Conservation (phyloP, 805 yeast species). For the Pichia nakasei region DNA sequence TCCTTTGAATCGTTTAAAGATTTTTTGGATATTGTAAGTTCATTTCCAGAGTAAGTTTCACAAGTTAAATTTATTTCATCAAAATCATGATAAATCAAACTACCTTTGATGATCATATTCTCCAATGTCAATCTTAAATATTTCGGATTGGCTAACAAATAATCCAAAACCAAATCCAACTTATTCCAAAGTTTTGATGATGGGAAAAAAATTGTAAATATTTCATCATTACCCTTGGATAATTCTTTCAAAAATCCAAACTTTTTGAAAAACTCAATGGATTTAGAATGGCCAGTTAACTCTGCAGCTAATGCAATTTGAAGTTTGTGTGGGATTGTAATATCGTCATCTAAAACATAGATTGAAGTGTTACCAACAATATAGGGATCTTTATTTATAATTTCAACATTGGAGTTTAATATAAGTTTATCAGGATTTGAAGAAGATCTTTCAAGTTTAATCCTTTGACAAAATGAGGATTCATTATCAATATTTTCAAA, state of each 20-base stretch:
- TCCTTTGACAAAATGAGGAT: slow-evolving; percentile 43
- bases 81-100: slow-evolving; percentile 56
- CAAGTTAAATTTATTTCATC: slow-evolving; percentile 21
- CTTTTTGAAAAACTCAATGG: slow-evolving; percentile 48
- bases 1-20: neutral
- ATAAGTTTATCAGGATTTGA: slow-evolving; percentile 22
- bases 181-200: slow-evolving; percentile 65
- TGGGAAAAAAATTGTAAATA: slow-evolving; percentile 75
- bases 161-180: slow-evolving; percentile 50
- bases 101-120: slow-evolving; percentile 50
- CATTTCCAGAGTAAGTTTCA: slow-evolving; percentile 3
- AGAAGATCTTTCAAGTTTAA: slow-evolving; percentile 34
- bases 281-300: slow-evolving; percentile 51
- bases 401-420: slow-evolving; percentile 49
- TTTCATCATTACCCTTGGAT: slow-evolving; percentile 38
- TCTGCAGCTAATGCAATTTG: slow-evolving; percentile 55
- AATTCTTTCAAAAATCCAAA: slow-evolving; percentile 42
- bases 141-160: slow-evolving; percentile 43
- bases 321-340: slow-evolving; percentile 56
- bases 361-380: slow-evolving; percentile 58
- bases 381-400: slow-evolving; percentile 32
- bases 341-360: slow-evolving; percentile 51
- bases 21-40: slow-evolving; percentile 1
- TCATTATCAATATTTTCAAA: neutral
- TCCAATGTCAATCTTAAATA: slow-evolving; percentile 45